Evolutionary conservation across 2,329 filamentous ascomycete species (phyloP), one percentile per base, ranked within the genome.

Genomic region (Thelonectria blattea): DNA sequence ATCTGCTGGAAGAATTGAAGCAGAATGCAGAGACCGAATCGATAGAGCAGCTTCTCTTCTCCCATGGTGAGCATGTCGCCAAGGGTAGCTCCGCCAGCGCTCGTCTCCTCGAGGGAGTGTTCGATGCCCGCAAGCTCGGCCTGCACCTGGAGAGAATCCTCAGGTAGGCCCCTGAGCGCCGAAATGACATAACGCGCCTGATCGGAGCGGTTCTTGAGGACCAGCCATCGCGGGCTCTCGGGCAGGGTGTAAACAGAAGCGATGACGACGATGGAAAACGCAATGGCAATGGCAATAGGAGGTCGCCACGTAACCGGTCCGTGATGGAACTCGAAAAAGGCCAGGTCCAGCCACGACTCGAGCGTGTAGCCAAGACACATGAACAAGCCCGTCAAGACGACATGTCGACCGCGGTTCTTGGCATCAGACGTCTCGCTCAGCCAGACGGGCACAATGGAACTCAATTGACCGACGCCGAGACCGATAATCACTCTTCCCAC

Each of bases 391-490:
- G 84, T 82, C 24, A 84, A 79, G 45, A 83, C 75, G 58, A 73
- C 71, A 34, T 72, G 66, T 8, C 66, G 68, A 66, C 84, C 84
- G 67, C 85, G 78, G 54, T 79, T 83, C 45, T 78, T 80, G 1
- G 85, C 80, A 64, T 83, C 81, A 3, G 68, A 62, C 2, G 69
- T 71, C 66, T 85, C 83, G 0, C 81, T 81, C 56, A 85, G 81
- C 83, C 83, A 86, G 0, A 81, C 83, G 0, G 83, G 83, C 5
- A 72, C 71, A 5, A 80, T 81, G 74, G 83, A 84, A 43, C 78
- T 80, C 60, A 85, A 73, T 24, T 84, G 65, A 10, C 82, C 84
- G 27, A 85, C 78, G 9, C 83, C 83, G 72, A 81, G 81, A 4
- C 84, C 83, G 18, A 81, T 80, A 47, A 86, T 74, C 60, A 85